Evolutionary conservation across 495 filamentous ascomycete genomes (phyloP), one percentile per base, ranked within the genome.

Genomic region (Pseudomonodictys pantanalensis): DNA sequence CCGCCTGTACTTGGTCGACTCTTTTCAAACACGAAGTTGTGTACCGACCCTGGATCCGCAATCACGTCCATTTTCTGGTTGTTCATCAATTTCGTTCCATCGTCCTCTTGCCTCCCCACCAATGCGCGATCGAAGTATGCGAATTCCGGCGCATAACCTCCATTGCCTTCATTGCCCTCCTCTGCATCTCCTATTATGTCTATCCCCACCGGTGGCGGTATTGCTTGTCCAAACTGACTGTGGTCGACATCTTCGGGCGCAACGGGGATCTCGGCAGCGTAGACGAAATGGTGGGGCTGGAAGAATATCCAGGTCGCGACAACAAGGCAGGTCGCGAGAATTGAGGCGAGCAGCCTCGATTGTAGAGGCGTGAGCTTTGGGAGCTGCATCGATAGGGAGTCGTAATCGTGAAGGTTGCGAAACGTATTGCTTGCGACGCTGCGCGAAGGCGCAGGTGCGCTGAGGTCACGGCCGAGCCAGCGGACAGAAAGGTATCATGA

Each of bases 331-430:
- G 81, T 79, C 38, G 81, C 80, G 68, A 79, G 71, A 58, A 85
- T 62, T 29, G 81, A 86, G 68, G 86, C 85, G 70, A 79, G 82
- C 62, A 91, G 74, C 63, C 83, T 84, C 72, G 82, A 86, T 78
- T 87, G 86, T 59, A 88, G 74, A 59, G 79, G 82, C 68, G 81
- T 82, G 62, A 82, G 76, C 66, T 82, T 78, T 29, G 69, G 75
- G 64, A 73, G 73, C 70, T 75, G 83, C 85, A 89, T 88, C 4
- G n/a, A 18, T 58, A n/a, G 54, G 24, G 38, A 12, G 17, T n/a
- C n/a, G n/a, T n/a, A n/a, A 33, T 33, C 15, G 28, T 23, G 42
- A 57, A 30, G 24, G 28, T 56, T 44, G 28, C 2, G 43, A 41
- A 42, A 20, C 25, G 33, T 55, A 6, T 54, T 38, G 22, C 25